phyloP scores from a whole-genome alignment of 2,329 filamentous ascomycete genomes.

The Celoporthe dispersa region DNA sequence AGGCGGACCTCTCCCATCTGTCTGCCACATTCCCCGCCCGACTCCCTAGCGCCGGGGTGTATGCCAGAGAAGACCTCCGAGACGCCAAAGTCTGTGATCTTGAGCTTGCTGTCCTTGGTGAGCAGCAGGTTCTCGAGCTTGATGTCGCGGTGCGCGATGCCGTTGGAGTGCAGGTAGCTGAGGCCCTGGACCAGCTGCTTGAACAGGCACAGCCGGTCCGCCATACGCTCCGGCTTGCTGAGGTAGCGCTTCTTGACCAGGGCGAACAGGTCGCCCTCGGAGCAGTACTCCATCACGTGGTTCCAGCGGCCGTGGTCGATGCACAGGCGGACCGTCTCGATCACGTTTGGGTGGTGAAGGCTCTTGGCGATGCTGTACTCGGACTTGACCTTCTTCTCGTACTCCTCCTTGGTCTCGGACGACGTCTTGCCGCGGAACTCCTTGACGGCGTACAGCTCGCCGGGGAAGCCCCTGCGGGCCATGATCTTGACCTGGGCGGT shows the following conservation, averaged over 20 bases:
- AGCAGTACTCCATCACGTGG: constrained; percentile 92
- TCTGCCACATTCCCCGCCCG: constrained; percentile 73
- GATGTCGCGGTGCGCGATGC: constrained; percentile 88
- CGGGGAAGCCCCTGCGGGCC: constrained; percentile 67
- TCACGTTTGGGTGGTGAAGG: constrained; percentile 84
- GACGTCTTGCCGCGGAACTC: constrained; percentile 78
- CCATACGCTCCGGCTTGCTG: constrained; percentile 65
- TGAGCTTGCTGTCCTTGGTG: constrained; percentile 78
- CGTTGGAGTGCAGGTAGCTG: constrained; percentile 78
- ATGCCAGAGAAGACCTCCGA: constrained; percentile 84
- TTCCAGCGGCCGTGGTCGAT: constrained; percentile 78
- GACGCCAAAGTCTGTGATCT: constrained; percentile 91
- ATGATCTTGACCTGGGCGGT: constrained; percentile 84
- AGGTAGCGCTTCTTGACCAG: constrained; percentile 76
- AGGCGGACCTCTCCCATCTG: constrained; percentile 73
- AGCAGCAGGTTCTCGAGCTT: constrained; percentile 88
- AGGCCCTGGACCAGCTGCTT: constrained; percentile 87
- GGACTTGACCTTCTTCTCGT: constrained; percentile 87
- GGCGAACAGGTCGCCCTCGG: constrained; percentile 77
- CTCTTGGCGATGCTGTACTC: constrained; percentile 89
- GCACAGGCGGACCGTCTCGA: constrained; percentile 78
- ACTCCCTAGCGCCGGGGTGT: constrained; percentile 76
- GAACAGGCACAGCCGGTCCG: constrained; percentile 78
- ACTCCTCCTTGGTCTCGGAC: constrained; percentile 73
- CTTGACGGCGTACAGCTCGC: constrained; percentile 81